Evolutionary conservation across 345 rosid genomes (phyloP), one percentile per base, ranked within the genome.

Genomic region (Psidium guajava): DNA sequence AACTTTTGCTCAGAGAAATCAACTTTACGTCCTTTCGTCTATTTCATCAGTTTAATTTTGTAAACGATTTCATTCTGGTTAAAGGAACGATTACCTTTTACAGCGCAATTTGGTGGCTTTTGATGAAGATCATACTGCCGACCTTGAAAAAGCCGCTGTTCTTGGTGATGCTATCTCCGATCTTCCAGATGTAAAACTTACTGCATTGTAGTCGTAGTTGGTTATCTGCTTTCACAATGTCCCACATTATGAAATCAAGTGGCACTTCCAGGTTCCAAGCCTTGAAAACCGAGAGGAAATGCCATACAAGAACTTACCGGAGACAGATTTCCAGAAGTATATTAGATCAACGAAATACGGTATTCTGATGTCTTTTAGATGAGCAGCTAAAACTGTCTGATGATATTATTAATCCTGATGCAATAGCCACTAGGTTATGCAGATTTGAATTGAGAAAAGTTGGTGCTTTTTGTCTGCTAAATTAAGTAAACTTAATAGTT

Each of bases 21-120:
- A 69, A 69, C 13, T 36, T 9, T 69, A 36, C 77, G 36, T 36
- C 47, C 1, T 21, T 64, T 55, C 51, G 44, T 56, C 55, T 87
- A 40, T 61, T 54, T 32, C 82, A 83, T 84, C 44, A 83, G 82
- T 51, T 85, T 87, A 13, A 54, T 77, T 73, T 73, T 36, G 47
- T 18, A 69, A 36, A 69, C 77, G 36, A 69, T 69, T 69, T 36
- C 77, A 69, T 32, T 36, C 47, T 64, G 40, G 7, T 32, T 69
- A 69, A 9, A 69, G 47, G 77, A 36, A 86, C 73, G 59, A 85
- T 85, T 73, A 87, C 88, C 64, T 92, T 85, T 88, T 91, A 86
- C 96, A 97, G 99, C 93, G 97, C 42, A 95, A 95, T 90, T 94
- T 95, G 54, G 99, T 97, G 87, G 99, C 98, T 81, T 97, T 94